Evolutionary conservation across 768 basidiomycete genomes (phyloP).

Genomic region (Pulveroboletus ravenelii): DNA sequence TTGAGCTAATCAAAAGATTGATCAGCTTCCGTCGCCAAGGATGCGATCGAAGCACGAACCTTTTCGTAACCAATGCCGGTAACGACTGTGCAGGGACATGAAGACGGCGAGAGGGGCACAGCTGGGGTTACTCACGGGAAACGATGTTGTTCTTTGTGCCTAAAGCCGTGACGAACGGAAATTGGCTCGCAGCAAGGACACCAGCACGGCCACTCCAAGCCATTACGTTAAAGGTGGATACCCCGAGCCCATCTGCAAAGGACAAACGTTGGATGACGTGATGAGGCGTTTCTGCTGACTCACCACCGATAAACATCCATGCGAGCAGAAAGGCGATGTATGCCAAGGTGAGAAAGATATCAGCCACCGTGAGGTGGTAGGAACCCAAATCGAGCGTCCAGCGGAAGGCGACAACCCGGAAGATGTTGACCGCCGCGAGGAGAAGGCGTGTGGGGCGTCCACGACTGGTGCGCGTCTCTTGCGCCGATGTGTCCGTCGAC

Average conservation of each 20-base stretch:
- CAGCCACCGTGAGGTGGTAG: constrained; percentile 36
- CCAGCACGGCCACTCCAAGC: constrained; percentile 31
- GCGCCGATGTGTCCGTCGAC: neutral
- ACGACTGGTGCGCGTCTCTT: constrained; percentile 13
- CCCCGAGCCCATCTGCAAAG: constrained; percentile 5
- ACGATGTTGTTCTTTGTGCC: constrained; percentile 49
- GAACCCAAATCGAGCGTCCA: constrained; percentile 43
- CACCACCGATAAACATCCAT: constrained; percentile 45
- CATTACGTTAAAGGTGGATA: constrained; percentile 5
- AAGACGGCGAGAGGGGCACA: neutral
- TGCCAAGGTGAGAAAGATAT: constrained; percentile 41
- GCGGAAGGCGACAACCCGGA: constrained; percentile 49
- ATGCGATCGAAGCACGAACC: constrained; percentile 3
- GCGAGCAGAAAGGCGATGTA: constrained; percentile 44
- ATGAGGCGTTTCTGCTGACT: constrained; percentile 12
- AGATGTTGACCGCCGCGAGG: constrained; percentile 37
- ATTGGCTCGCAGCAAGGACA: constrained; percentile 33
- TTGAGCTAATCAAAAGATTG: constrained; percentile 28
- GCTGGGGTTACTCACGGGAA: constrained; percentile 25
- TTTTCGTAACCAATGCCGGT: constrained; percentile 28
- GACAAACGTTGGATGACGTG: neutral
- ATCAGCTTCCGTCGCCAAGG: constrained; percentile 2
- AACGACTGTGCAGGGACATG: constrained; percentile 14
- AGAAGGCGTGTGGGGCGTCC: constrained; percentile 35
- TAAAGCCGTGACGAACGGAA: constrained; percentile 41